These are phyloP conservation scores for Trichoderma breve DNA, from an alignment of 2,329 filamentous ascomycete genomes.

Conservation along the genomic window DNA sequence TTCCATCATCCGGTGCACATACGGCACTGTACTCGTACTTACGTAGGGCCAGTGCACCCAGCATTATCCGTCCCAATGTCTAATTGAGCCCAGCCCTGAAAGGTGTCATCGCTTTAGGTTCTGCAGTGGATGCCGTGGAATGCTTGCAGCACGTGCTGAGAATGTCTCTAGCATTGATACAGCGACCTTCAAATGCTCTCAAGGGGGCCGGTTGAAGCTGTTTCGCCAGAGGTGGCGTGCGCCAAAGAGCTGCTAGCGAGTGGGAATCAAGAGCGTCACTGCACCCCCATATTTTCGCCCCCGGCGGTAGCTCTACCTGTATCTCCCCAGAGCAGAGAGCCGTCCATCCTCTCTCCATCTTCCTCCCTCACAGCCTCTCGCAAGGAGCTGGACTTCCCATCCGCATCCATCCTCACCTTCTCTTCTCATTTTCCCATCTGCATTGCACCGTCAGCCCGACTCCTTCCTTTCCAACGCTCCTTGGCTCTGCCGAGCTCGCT, in stretches of 20 bases:
- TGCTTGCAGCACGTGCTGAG: neutral
- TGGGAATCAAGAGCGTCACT: conserved; percentile 18
- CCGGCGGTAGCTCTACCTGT: neutral
- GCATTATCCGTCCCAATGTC: neutral
- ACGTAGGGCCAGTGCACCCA: neutral
- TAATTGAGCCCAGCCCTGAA: neutral
- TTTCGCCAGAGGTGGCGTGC: conserved; percentile 23
- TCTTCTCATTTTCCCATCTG: conserved; percentile 39
- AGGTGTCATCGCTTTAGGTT: neutral
- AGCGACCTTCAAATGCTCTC: neutral
- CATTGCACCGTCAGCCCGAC: conserved; percentile 32
- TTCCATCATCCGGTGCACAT: neutral
- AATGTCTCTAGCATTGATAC: neutral
- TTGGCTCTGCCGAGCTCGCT: conserved; percentile 37
- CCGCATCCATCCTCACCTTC: conserved; percentile 44
- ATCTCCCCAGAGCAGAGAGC: neutral
- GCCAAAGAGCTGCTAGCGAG: conserved; percentile 18
- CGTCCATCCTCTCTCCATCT: conserved; percentile 21
- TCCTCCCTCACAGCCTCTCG: conserved; percentile 31
- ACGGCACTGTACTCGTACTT: neutral
- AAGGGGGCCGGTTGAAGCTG: conserved; percentile 19
- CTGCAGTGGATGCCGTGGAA: conserved; percentile 1
- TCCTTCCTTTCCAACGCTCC: conserved; percentile 38
- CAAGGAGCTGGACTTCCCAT: conserved; percentile 38
- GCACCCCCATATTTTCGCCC: conserved; percentile 11